phyloP scores from a whole-genome alignment of 306 rosid species.

The Vigna radiata region DNA sequence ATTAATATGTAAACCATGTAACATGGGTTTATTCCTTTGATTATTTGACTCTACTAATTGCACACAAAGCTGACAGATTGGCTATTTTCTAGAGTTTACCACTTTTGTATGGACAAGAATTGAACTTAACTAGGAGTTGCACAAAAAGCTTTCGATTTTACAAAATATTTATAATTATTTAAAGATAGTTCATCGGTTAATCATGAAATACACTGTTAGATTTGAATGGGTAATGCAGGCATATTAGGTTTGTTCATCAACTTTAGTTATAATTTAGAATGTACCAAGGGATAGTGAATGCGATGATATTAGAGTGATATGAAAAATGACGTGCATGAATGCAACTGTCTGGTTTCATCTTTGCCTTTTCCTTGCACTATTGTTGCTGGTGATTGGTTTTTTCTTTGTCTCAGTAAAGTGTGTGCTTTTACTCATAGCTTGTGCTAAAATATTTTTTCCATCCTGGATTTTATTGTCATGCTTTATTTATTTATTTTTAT shows the following conservation, averaged over 20 bases:
- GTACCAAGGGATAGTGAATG: neutral
- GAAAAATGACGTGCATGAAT: neutral
- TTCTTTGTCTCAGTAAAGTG: neutral
- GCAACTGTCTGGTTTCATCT: neutral
- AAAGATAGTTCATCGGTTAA: neutral
- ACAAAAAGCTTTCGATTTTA: too few species aligned
- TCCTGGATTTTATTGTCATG: conserved; percentile 27
- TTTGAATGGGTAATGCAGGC: neutral
- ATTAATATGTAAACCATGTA: neutral
- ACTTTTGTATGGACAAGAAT: too few species aligned
- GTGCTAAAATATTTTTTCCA: conserved; percentile 4
- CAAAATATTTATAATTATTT: too few species aligned
- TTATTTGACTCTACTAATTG: neutral
- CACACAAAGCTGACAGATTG: too few species aligned
- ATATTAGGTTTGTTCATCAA: conserved; percentile 1
- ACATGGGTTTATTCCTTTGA: neutral
- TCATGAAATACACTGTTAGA: neutral
- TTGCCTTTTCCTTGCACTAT: neutral
- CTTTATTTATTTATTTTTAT: conserved; percentile 10
- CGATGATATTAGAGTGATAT: neutral
- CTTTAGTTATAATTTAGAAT: neutral
- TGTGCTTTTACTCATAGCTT: conserved; percentile 18
- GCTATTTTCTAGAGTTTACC: too few species aligned
- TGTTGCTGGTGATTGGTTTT: neutral
- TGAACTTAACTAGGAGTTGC: too few species aligned